These are phyloP conservation scores for Taphrina populina DNA, from an alignment of 1,139 yeast species.

Conservation along the genomic window DNA sequence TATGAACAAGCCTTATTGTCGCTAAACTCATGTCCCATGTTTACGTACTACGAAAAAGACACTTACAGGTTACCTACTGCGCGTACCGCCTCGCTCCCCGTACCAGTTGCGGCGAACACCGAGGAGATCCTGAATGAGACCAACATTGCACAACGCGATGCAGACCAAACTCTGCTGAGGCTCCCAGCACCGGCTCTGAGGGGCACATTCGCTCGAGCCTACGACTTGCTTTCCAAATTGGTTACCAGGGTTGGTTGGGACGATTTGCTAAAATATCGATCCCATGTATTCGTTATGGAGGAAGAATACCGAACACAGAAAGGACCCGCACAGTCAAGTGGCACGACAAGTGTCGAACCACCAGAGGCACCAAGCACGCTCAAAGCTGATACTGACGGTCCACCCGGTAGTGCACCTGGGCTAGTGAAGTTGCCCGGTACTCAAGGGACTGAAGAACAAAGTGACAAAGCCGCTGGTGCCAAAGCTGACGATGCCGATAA, in stretches of 20 bases:
- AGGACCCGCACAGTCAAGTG: conserved; percentile 37
- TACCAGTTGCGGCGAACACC: conserved; percentile 65
- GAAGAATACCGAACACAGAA: conserved; percentile 62
- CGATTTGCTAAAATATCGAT: conserved; percentile 70
- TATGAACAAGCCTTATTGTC: conserved; percentile 75
- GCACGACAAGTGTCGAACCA: not conserved
- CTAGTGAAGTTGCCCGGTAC: too few species aligned
- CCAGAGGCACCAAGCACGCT: not conserved
- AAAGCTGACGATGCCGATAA: conserved; percentile 17
- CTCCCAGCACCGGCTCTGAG: conserved; percentile 75
- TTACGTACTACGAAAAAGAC: conserved; percentile 62
- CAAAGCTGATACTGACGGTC: conserved; percentile 2
- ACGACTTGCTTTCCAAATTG: conserved; percentile 70
- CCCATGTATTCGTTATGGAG: conserved; percentile 91
- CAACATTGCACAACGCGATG: conserved; percentile 41
- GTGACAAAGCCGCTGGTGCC: not conserved
- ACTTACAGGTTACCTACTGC: conserved; percentile 59
- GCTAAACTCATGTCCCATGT: conserved; percentile 91
- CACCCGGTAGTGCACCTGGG: conserved; percentile 19
- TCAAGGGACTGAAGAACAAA: conserved; percentile 6
- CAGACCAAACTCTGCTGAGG: conserved; percentile 66
- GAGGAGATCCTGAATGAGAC: conserved; percentile 52
- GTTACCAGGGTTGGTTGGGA: conserved; percentile 84
- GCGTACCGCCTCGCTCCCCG: conserved; percentile 69
- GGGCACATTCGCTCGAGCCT: conserved; percentile 77